Percentiles rank a stretch among this genome's conserved stretches.
These are phyloP conservation scores for Gossypium anomalum DNA, from an alignment of 345 rosid species.

Conservation along the genomic window DNA sequence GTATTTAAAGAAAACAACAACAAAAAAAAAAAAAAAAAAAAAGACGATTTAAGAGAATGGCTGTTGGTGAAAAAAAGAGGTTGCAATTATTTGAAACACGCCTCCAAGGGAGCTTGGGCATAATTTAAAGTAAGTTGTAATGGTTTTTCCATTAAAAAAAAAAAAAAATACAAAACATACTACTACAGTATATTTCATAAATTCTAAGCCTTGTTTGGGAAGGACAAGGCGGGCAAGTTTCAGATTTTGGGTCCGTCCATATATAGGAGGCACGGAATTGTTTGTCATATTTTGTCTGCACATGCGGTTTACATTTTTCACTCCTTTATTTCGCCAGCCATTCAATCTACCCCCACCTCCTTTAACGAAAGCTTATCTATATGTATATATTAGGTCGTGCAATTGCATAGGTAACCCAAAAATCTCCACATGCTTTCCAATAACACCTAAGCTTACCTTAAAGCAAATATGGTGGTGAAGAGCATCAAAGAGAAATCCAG, in stretches of 20 bases:
- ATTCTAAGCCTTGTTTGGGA: neutral
- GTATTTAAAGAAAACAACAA: too few relatives aligned
- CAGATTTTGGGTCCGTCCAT: neutral
- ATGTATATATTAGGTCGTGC: neutral
- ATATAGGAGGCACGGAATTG: neutral
- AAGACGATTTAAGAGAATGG: too few relatives aligned
- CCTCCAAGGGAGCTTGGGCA: too few relatives aligned
- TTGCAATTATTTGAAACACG: too few relatives aligned
- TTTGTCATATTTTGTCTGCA: neutral
- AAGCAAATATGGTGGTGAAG: conserved; percentile 4
- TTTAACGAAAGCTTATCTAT: neutral
- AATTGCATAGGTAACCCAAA: neutral
- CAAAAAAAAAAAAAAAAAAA: too few relatives aligned
- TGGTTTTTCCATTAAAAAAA: too few relatives aligned
- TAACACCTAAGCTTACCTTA: neutral
- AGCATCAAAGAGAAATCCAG: neutral
- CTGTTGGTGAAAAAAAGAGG: too few relatives aligned
- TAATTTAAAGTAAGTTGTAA: too few relatives aligned
- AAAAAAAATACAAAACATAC: too few relatives aligned
- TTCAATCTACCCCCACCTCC: neutral
- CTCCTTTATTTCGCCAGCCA: neutral
- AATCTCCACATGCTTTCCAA: neutral
- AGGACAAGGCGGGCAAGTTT: neutral
- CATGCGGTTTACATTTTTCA: neutral
- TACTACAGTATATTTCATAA: neutral